Conservation (phyloP, 805 yeast species). For the Cyberlindnera lachancei region DNA sequence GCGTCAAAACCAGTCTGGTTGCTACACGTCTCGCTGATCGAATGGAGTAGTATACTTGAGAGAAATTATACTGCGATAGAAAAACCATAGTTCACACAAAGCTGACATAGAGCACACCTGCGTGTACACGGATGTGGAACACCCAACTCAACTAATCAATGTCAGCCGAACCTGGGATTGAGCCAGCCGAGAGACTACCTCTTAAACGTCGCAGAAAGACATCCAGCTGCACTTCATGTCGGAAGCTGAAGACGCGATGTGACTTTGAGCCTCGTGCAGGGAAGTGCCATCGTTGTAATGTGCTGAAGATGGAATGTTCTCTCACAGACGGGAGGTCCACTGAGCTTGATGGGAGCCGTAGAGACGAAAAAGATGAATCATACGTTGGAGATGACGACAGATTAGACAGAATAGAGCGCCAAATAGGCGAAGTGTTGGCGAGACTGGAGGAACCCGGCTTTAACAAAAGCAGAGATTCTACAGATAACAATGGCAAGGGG, state of each 20-base stretch:
- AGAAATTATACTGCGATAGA: too few relatives aligned
- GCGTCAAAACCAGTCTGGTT: too few relatives aligned
- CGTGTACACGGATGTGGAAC: too few relatives aligned
- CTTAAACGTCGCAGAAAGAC: slow-evolving; percentile 31
- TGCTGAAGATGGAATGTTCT: slow-evolving; percentile 41
- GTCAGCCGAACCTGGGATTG: too few relatives aligned
- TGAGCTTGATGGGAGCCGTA: slow-evolving; percentile 12
- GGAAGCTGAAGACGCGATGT: slow-evolving; percentile 52
- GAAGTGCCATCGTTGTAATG: slow-evolving; percentile 46
- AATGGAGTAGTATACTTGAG: too few relatives aligned
- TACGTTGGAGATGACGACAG: slow-evolving; percentile 4
- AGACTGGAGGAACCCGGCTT: slow-evolving; percentile 12
- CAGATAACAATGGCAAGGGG: too few relatives aligned
- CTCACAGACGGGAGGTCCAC: slow-evolving; percentile 27
- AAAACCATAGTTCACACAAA: too few relatives aligned
- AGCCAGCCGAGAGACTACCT: not conserved
- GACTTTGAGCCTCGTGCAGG: slow-evolving; percentile 36
- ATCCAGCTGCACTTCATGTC: slow-evolving; percentile 42
- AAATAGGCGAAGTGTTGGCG: slow-evolving; percentile 21
- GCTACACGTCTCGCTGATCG: too few relatives aligned
- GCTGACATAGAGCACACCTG: too few relatives aligned
- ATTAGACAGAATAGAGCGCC: slow-evolving; percentile 7
- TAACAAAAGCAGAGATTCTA: not conserved
- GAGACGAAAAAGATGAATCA: slow-evolving; percentile 6
- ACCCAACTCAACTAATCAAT: too few relatives aligned